These are phyloP conservation scores for Colletotrichum liaoningense DNA, from an alignment of 2,329 filamentous ascomycete genomes.

Conservation along the genomic window DNA sequence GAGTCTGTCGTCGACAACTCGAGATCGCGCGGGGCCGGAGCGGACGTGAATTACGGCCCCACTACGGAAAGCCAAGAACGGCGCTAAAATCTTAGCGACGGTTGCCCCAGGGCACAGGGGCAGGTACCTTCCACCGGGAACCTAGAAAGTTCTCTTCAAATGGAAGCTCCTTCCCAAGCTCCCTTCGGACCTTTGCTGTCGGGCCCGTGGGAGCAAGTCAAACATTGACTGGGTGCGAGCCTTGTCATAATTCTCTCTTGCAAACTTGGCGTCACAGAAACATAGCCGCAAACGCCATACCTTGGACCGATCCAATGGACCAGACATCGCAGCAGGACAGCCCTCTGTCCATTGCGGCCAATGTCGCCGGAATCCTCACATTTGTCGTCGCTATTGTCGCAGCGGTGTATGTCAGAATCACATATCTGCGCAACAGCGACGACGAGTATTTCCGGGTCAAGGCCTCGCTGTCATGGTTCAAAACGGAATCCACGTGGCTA, in stretches of 20 bases:
- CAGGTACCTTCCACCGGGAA: background rate
- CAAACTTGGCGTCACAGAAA: background rate
- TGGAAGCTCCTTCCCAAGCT: background rate
- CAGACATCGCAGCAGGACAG: slow-evolving; percentile 47
- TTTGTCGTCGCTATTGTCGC: slow-evolving; percentile 59
- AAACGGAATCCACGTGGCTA: slow-evolving; percentile 60
- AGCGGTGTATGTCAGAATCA: slow-evolving; percentile 55
- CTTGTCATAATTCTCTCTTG: background rate
- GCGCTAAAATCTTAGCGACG: slow-evolving; percentile 4
- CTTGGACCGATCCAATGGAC: slow-evolving; percentile 2
- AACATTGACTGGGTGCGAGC: background rate
- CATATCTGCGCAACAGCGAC: slow-evolving; percentile 58
- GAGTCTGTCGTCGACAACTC: background rate
- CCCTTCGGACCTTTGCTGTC: background rate
- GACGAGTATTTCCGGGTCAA: slow-evolving; percentile 61
- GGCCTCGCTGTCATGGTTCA: slow-evolving; percentile 59
- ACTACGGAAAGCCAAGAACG: background rate
- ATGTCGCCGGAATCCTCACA: slow-evolving; percentile 58
- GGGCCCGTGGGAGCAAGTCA: background rate
- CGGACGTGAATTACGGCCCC: background rate
- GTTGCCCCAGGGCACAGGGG: background rate
- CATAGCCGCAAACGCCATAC: background rate
- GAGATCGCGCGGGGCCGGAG: background rate
- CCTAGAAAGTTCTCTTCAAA: background rate
- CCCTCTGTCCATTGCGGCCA: slow-evolving; percentile 57